A percentile compares a stretch with the other conserved stretches of the same genome.
Evolutionary conservation across 1,284 basidiomycete genomes (phyloP).

Genomic region (Kwoniella shivajii): DNA sequence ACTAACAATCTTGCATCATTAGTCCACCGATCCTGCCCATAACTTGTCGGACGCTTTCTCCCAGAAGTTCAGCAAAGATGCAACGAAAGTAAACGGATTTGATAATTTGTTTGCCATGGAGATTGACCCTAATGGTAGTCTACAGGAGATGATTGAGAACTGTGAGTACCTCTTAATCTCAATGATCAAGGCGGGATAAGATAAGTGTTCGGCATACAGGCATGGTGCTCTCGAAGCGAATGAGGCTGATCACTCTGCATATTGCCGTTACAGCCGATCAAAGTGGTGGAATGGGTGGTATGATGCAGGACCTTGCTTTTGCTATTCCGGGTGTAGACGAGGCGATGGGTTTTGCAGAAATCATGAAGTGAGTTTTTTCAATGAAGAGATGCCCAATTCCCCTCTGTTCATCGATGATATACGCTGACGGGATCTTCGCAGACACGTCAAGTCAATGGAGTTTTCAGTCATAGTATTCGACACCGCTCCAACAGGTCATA

Average conservation of each 20-base stretch:
- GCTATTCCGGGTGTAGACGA: slow-evolving; percentile 99
- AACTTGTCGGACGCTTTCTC: slow-evolving; percentile 98
- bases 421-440: slow-evolving; percentile 45
- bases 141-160: slow-evolving; percentile 99
- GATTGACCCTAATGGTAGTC: slow-evolving; percentile 94
- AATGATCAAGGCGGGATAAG: too few relatives aligned
- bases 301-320: slow-evolving; percentile 99
- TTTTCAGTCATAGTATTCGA: slow-evolving; percentile 99
- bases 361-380: slow-evolving; percentile 84
- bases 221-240: neutral
- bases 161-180: slow-evolving; percentile 60
- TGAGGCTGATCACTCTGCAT: neutral
- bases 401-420: neutral
- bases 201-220: too few relatives aligned
- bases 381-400: neutral
- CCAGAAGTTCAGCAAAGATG: slow-evolving; percentile 99
- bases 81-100: slow-evolving; percentile 98
- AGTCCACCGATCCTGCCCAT: slow-evolving; percentile 99
- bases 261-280: slow-evolving; percentile 32
- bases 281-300: slow-evolving; percentile 89
- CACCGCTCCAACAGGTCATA: slow-evolving; percentile 97
- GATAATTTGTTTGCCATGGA: slow-evolving; percentile 98
- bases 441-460: slow-evolving; percentile 99
- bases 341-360: slow-evolving; percentile 99
- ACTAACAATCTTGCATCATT: neutral